Conservation (phyloP, 129 eudicot species). For the Dittrichia graveolens region DNA sequence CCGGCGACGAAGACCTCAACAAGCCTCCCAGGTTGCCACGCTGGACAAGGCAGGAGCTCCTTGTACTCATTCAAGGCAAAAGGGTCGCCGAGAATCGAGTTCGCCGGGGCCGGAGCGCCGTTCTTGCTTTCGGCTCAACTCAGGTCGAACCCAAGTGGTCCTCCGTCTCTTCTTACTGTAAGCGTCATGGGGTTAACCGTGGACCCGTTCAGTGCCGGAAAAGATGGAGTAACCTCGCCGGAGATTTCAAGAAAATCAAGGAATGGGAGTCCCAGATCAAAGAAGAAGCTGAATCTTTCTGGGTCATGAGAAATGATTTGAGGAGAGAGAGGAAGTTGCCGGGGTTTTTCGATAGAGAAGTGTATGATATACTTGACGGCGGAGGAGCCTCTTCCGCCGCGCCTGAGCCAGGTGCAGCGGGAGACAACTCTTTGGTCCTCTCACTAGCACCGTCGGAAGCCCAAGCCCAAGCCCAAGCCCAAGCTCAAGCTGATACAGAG, state of each 20-base stretch:
- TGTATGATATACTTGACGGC: conserved; percentile 70
- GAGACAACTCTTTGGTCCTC: conserved; percentile 37
- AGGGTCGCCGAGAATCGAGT: conserved; percentile 80
- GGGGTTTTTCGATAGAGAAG: conserved; percentile 86
- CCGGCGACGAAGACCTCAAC: conserved; percentile 39
- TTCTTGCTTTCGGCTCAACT: conserved; percentile 45
- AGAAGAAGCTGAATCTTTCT: conserved; percentile 67
- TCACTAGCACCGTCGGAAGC: conserved; percentile 39
- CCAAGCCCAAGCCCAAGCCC: conserved; percentile 2
- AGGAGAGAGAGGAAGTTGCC: conserved; percentile 86
- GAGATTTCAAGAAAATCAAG: conserved; percentile 82
- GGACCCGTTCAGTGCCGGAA: conserved; percentile 97
- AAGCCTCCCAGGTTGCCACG: conserved; percentile 59
- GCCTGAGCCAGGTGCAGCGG: conserved; percentile 4
- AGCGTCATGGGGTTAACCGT: conserved; percentile 83
- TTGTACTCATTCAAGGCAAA: conserved; percentile 68
- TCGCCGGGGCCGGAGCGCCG: conserved; percentile 55
- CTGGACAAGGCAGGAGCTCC: conserved; percentile 73
- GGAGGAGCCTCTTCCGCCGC: conserved; percentile 13
- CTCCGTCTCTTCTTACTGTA: conserved; percentile 78
- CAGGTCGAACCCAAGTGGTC: conserved; percentile 92
- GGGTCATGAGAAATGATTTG: conserved; percentile 87
- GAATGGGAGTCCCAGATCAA: conserved; percentile 66
- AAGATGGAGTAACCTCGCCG: conserved; percentile 91
- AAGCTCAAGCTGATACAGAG: conserved; percentile 26